Percentiles rank a stretch among this genome's conserved stretches.
These are phyloP conservation scores for Rubus parviflorus DNA, from an alignment of 306 rosid genomes.

Conservation along the genomic window DNA sequence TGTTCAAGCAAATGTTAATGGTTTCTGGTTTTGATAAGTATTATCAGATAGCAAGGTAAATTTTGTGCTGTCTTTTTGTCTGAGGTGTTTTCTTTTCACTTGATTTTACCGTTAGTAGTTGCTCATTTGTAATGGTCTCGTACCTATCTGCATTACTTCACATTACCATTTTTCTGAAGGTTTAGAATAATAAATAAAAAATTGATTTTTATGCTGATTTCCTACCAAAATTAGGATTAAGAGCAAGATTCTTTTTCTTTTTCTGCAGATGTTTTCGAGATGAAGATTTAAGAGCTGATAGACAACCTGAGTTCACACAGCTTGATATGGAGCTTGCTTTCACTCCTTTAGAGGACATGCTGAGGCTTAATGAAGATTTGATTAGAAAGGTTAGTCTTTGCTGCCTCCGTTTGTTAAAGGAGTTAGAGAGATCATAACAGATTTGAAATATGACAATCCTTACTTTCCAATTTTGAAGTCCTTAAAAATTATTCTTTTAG, in stretches of 20 bases:
- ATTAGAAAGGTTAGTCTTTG: constrained; percentile 69
- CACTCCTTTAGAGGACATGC: constrained; percentile 87
- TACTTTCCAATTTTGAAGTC: background rate
- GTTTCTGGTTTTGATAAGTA: constrained; percentile 94
- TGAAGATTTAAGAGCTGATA: constrained; percentile 95
- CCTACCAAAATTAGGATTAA: background rate
- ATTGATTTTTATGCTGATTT: background rate
- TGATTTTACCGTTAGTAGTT: background rate
- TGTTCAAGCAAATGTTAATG: constrained; percentile 97
- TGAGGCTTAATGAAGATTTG: constrained; percentile 84
- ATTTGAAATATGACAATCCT: background rate
- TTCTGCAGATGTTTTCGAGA: constrained; percentile 84
- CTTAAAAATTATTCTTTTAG: background rate
- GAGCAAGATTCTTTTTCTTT: constrained; percentile 6
- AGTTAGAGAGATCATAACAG: background rate
- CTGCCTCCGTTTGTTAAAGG: background rate
- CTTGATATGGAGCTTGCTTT: constrained; percentile 97
- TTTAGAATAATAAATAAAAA: background rate
- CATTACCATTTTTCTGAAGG: background rate
- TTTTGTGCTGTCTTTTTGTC: constrained; percentile 10
- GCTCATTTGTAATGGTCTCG: constrained; percentile 2
- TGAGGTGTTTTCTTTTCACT: background rate
- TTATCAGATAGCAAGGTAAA: constrained; percentile 87
- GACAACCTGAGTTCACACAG: constrained; percentile 98
- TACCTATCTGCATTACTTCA: background rate